These are phyloP conservation scores for Phytopythium vexans DNA, from an alignment of 352 stramenopile genomes.

Conservation along the genomic window DNA sequence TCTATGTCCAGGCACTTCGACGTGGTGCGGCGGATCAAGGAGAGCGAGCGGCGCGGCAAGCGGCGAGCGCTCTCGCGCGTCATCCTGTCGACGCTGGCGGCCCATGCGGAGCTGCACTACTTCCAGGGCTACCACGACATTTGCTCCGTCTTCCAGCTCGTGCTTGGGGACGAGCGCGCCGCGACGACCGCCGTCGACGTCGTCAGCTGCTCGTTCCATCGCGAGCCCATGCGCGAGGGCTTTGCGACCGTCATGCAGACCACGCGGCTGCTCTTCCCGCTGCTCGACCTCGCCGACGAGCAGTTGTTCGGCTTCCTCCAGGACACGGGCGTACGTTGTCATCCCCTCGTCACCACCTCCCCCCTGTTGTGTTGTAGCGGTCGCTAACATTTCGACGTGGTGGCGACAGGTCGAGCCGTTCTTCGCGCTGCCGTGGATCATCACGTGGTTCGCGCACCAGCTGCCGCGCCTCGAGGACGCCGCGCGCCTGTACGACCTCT, in stretches of 20 bases:
- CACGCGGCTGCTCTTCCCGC: constrained; percentile 62
- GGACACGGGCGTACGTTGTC: constrained; percentile 47
- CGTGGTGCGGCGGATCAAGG: constrained; percentile 49
- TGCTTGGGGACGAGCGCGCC: constrained; percentile 68
- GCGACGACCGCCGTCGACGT: constrained; percentile 60
- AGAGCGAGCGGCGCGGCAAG: constrained; percentile 62
- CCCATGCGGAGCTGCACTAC: constrained; percentile 66
- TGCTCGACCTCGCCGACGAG: constrained; percentile 62
- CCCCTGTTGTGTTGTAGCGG: constrained; percentile 10
- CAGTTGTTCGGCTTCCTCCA: constrained; percentile 64
- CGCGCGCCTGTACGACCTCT: constrained; percentile 90
- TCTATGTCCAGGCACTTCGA: constrained; percentile 57
- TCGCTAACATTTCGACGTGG: constrained; percentile 22
- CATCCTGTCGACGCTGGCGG: constrained; percentile 48
- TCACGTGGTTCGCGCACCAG: constrained; percentile 95
- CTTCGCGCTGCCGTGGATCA: constrained; percentile 92
- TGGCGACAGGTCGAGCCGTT: constrained; percentile 88
- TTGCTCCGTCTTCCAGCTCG: constrained; percentile 78
- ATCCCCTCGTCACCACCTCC: constrained; percentile 35
- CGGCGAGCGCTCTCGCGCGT: constrained; percentile 53
- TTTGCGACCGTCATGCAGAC: constrained; percentile 80
- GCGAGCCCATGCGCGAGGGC: constrained; percentile 82
- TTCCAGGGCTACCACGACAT: constrained; percentile 95
- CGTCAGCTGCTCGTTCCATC: constrained; percentile 85
- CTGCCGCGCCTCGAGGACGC: constrained; percentile 85